Base-by-base conservation (phyloP, 2,329 filamentous ascomycete genomes). In the Cytospora leucostoma region DNA sequence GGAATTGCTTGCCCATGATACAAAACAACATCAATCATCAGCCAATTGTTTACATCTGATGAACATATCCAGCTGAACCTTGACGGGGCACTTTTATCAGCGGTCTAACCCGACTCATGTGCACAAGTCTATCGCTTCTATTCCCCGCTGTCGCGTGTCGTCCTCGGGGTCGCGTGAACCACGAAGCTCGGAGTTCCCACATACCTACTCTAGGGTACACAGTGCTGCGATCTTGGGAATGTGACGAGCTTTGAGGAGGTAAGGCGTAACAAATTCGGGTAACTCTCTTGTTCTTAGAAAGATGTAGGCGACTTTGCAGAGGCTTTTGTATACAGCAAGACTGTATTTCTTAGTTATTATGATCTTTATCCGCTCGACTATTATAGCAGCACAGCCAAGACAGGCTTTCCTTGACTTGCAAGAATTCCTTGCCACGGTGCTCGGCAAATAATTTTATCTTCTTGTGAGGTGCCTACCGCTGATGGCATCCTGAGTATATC, bases 341-440 rank as follows among this genome's bases (percentile, higher is more conserved):
- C 4, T 27, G 27, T 27, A 27, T 27, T 27, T 4, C 27, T 27
- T 27, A 4, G 4, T 27, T 27, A 27, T 27, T 27, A 27, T 27
- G 27, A 27, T 27, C 27, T 27, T 27, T 27, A 4, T 27, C 27
- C 27, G 27, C 27, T 27, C 27, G 27, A 27, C 27, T 27, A 27
- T 27, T 27, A 27, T 27, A 27, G 47, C 56, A 35, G 33, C 38
- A 50, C 51, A 35, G 51, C 38, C 59, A 49, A n/a, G 49, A n/a
- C 55, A 4, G 19, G 15, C 37, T 35, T 38, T 40, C 56, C 34
- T 33, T 15, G 51, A 10, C 32, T 55, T 3, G 51, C 59, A 38
- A 55, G 51, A 55, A 44, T 19, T 47, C 59, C 19, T 27, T 27
- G 27, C 27, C 27, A 4, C 27, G 27, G 27, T 27, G 27, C 27